A percentile compares a stretch with the other conserved stretches of the same genome.
phyloP scores from a whole-genome alignment of 2,329 filamentous ascomycete species.

The Uncinocarpus reesii region DNA sequence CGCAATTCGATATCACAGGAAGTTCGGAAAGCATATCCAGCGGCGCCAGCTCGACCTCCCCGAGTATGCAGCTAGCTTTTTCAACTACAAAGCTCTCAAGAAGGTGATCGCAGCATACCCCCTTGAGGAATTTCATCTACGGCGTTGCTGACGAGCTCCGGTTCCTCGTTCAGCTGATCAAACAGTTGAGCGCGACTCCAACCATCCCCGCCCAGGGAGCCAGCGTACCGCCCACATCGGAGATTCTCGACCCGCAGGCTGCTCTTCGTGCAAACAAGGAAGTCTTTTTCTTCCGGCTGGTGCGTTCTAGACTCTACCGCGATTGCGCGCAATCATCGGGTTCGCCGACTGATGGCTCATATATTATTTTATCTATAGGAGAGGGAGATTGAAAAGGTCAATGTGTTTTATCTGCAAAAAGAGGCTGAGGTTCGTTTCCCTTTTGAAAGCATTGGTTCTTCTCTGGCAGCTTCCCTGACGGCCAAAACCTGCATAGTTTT shows the following conservation, averaged over 20 bases:
- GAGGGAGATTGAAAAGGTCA: conserved; percentile 96
- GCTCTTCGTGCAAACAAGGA: conserved; percentile 94
- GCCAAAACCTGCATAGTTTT: conserved; percentile 53
- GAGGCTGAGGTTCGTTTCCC: conserved; percentile 70
- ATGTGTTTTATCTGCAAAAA: conserved; percentile 94
- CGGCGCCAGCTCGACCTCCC: conserved; percentile 97
- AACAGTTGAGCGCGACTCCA: conserved; percentile 88
- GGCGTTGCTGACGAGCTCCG: conserved; percentile 13
- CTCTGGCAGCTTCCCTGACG: neutral
- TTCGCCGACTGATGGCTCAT: neutral
- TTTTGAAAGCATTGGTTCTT: neutral
- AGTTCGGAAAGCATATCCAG: conserved; percentile 99
- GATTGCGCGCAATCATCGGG: neutral
- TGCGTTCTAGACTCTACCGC: conserved; percentile 38
- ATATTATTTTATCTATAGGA: conserved; percentile 48
- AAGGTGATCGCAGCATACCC: no score
- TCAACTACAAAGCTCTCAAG: conserved; percentile 98
- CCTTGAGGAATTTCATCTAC: no score
- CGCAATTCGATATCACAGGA: conserved; percentile 49
- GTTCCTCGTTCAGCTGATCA: conserved; percentile 71
- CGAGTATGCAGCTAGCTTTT: conserved; percentile 97
- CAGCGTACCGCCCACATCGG: conserved; percentile 29
- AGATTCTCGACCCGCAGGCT: conserved; percentile 63
- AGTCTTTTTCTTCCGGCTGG: conserved; percentile 95
- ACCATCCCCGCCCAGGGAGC: conserved; percentile 66